Percentiles rank a stretch among this genome's conserved stretches.
Conservation (phyloP, 208 protist species). For the Porcisia hertigi region DNA sequence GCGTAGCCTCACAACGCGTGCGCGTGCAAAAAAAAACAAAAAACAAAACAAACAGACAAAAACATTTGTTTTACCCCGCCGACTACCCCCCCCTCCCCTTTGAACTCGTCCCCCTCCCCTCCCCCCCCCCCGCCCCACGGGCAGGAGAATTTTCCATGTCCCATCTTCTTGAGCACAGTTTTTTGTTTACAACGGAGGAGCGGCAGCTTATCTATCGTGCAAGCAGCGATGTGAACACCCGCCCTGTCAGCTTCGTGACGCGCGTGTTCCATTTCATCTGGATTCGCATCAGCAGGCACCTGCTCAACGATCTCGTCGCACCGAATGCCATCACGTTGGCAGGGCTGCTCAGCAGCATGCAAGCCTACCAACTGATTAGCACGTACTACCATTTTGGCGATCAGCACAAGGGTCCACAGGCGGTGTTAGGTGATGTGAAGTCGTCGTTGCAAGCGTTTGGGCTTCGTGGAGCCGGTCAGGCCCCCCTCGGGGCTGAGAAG, state of each 20-base stretch:
- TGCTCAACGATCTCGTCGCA: slow-evolving; percentile 84
- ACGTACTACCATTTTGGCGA: slow-evolving; percentile 60
- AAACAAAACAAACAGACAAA: background rate
- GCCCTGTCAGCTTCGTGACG: slow-evolving; percentile 76
- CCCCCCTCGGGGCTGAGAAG: slow-evolving; percentile 21
- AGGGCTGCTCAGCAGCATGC: slow-evolving; percentile 78
- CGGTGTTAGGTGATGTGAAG: slow-evolving; percentile 26
- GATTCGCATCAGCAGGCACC: slow-evolving; percentile 47
- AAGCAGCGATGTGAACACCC: slow-evolving; percentile 70
- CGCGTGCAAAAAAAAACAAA: background rate
- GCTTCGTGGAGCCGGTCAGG: slow-evolving; percentile 46
- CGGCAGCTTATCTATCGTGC: slow-evolving; percentile 68
- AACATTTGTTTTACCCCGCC: too few relatives aligned
- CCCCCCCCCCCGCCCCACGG: background rate
- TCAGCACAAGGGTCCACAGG: background rate
- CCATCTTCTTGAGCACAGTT: slow-evolving; percentile 74
- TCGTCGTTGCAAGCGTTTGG: slow-evolving; percentile 44
- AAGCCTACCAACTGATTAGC: slow-evolving; percentile 85
- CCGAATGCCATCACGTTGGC: slow-evolving; percentile 90
- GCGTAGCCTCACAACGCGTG: background rate
- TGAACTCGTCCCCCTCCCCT: too few relatives aligned
- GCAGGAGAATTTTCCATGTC: slow-evolving; percentile 29
- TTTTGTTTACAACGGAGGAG: slow-evolving; percentile 77
- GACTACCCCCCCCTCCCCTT: too few relatives aligned
- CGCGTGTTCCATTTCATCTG: slow-evolving; percentile 71